Base-by-base conservation (phyloP, 495 filamentous ascomycete species). In the Xylaria bambusicola region DNA sequence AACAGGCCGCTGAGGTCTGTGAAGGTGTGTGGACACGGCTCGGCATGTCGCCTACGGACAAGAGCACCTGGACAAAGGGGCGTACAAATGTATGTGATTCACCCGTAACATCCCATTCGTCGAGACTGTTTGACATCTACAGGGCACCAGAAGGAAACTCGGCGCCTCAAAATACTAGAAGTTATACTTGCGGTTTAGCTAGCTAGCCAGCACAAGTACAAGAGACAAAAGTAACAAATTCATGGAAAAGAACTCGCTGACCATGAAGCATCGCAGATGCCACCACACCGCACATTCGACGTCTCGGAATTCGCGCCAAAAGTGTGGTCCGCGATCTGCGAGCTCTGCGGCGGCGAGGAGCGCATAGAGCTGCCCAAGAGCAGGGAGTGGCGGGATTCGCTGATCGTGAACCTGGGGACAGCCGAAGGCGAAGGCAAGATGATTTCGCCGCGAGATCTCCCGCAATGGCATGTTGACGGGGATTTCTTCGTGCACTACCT, bases 401-500 rank as follows among this genome's bases (percentile, higher is more conserved):
- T 90, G 29, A 91, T 91, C 58, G 86, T 91, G 24, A 92, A 91
- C 72, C 77, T 92, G 15, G 88, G 88, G 21, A 84, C 80, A 6
- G 68, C 77, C 0, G 77, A 85, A 45, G 71, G 69, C 45, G 81
- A 84, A 58, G 79, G 80, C 5, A 78, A 79, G 35, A 66, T 79
- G 35, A 72, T 78, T 27, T 65, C 68, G 55, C 74, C 84, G 46
- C 61, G 74, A 61, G 79, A 83, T 6, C 72, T 90, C n/a, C 60
- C 71, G 20, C 76, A 75, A 7, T 92, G 88, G 88, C 88, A 92
- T 69, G 86, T 88, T 21, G 88, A 91, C 71, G 88, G 88, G 1
- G 88, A 90, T 63, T 90, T 89, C 70, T 90, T 91, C 72, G 77
- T 87, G 13, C 87, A 90, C 74, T 91, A 85, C 63, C 77, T 92